Evolutionary conservation across 176 grass and related monocot genomes (phyloP).

Genomic region (Carex kokanica): DNA sequence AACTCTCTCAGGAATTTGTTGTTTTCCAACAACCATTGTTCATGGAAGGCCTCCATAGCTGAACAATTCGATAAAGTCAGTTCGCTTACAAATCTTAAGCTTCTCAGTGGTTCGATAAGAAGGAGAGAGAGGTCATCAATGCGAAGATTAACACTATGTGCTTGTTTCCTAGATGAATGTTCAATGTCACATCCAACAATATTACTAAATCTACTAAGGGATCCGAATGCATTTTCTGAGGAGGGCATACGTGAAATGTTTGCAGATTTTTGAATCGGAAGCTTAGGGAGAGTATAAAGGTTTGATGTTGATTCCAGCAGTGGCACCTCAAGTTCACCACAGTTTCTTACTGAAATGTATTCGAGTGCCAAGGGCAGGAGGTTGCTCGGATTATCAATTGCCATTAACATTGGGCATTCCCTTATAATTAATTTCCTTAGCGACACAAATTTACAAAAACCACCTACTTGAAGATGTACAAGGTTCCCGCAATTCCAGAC

Average conservation of each 20-base stretch:
- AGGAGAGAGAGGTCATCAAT: too few species aligned
- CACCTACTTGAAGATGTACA: neutral
- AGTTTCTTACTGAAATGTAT: neutral
- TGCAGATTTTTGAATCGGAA: neutral
- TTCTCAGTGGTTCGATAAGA: too few species aligned
- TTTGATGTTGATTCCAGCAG: constrained; percentile 18
- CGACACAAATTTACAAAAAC: neutral
- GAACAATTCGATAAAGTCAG: too few species aligned
- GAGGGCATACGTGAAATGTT: constrained; percentile 27
- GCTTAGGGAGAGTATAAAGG: constrained; percentile 17
- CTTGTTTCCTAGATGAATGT: neutral
- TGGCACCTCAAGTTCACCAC: constrained; percentile 4
- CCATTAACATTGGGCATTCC: constrained; percentile 28
- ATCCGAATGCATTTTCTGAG: neutral
- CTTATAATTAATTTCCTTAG: neutral
- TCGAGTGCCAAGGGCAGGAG: neutral
- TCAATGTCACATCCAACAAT: neutral
- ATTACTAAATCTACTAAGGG: neutral
- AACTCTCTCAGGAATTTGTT: neutral
- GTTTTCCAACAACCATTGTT: neutral
- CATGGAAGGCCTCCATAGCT: too few species aligned
- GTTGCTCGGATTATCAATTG: neutral
- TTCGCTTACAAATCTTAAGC: too few species aligned
- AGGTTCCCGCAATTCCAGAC: constrained; percentile 25
- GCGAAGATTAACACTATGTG: neutral